A percentile compares a stretch with the other conserved stretches of the same genome.
Conservation (phyloP, 2,329 filamentous ascomycete genomes). For the Trichoderma oligosporum region DNA sequence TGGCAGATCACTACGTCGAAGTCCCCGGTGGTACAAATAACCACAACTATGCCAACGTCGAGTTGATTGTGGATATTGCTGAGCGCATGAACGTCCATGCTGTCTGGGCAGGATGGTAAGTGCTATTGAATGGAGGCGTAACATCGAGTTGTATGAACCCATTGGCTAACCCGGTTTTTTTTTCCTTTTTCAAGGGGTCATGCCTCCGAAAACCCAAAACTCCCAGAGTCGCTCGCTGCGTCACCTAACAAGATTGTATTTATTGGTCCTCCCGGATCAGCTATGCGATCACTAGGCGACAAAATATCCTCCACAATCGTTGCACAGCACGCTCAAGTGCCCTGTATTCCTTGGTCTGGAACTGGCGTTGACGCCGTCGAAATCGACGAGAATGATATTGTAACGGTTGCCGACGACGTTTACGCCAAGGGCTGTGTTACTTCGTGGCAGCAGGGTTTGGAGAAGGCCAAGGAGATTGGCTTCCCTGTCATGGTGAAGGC, state of each 20-base stretch:
- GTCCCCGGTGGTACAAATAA: conserved; percentile 99
- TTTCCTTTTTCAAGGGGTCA: conserved; percentile 64
- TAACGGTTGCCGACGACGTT: conserved; percentile 80
- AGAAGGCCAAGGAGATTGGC: conserved; percentile 82
- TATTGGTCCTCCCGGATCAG: conserved; percentile 94
- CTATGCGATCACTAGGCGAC: conserved; percentile 98
- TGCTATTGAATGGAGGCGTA: background rate
- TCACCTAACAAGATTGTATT: conserved; percentile 99
- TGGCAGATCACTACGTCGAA: conserved; percentile 99
- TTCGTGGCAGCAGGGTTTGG: conserved; percentile 84
- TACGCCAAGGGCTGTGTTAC: conserved; percentile 90
- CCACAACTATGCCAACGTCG: conserved; percentile 99
- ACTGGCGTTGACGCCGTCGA: conserved; percentile 80
- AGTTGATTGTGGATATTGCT: conserved; percentile 96
- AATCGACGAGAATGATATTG: conserved; percentile 78
- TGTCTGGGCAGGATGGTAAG: conserved; percentile 97
- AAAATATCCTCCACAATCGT: conserved; percentile 99
- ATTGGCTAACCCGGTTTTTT: background rate
- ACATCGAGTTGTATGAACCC: background rate
- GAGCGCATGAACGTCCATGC: conserved; percentile 98
- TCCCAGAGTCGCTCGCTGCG: conserved; percentile 91
- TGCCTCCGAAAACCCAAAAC: conserved; percentile 96
- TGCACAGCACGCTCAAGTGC: conserved; percentile 91
- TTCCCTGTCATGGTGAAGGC: conserved; percentile 99
- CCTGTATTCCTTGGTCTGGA: conserved; percentile 99